phyloP scores from a whole-genome alignment of 352 stramenopile genomes.

The Sclerospora graminicola region DNA sequence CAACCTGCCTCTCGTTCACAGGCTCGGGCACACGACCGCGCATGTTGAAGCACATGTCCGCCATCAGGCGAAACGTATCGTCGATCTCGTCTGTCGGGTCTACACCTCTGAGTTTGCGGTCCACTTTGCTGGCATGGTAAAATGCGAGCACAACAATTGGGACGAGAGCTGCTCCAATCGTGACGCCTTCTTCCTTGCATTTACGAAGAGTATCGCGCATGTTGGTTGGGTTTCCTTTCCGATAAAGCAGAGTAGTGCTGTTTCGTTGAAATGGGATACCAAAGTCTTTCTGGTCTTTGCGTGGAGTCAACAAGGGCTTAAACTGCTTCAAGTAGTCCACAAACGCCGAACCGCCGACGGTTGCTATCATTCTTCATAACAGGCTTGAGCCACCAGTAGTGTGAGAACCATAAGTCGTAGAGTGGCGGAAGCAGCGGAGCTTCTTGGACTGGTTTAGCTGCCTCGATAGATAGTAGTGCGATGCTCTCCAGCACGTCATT shows the following conservation, averaged over 20 bases:
- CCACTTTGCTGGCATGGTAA: conserved; percentile 33
- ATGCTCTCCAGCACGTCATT: conserved; percentile 33
- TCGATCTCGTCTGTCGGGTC: conserved; percentile 12
- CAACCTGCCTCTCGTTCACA: conserved; percentile 25
- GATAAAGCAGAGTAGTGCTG: conserved; percentile 30
- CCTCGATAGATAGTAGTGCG: conserved; percentile 25
- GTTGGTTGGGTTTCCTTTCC: conserved; percentile 22
- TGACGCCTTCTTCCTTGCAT: conserved; percentile 36
- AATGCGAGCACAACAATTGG: conserved; percentile 40
- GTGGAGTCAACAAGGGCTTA: conserved; percentile 22
- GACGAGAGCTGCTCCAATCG: conserved; percentile 31
- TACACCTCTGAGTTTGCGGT: conserved; percentile 12
- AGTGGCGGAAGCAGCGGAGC: conserved; percentile 29
- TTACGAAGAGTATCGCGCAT: conserved; percentile 29
- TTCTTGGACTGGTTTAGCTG: conserved; percentile 12
- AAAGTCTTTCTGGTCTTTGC: conserved; percentile 37
- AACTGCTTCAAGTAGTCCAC: conserved; percentile 45
- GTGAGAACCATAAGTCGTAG: conserved; percentile 29
- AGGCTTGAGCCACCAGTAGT: conserved; percentile 32
- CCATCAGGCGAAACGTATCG: conserved; percentile 33
- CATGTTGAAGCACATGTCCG: conserved; percentile 44
- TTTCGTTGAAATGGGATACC: conserved; percentile 27
- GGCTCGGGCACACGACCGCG: conserved; percentile 16
- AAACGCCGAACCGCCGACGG: conserved; percentile 19
- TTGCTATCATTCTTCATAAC: conserved; percentile 18